Evolutionary conservation across 352 stramenopile genomes (phyloP), one percentile per base, ranked within the genome.

Genomic region (Globisporangium spinosum): DNA sequence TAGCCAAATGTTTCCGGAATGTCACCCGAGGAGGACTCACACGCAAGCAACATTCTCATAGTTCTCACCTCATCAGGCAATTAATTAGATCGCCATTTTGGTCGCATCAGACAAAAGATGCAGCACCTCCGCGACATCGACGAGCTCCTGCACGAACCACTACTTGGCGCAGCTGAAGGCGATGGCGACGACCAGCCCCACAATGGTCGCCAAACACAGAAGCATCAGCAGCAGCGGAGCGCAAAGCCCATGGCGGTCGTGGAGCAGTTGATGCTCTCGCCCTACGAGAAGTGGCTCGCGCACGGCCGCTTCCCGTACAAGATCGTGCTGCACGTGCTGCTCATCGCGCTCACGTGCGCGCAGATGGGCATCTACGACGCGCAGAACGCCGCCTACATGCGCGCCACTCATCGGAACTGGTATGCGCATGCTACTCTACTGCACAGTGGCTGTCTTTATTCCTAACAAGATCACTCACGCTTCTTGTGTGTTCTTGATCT

Each of bases 301-400:
- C 78, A 94, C 70, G 71, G 83, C 17, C 83, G 85, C 56, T 91
- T 97, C 68, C 90, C 89, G 4, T 93, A 79, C 76, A 97, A 97
- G 73, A 70, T 96, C 69, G 64, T 72, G 67, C 77, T 95, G 65
- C 89, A 97, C 58, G 65, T 87, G 43, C 49, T 79, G n/a, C 82
- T 97, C 15, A 35, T 97, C 58, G 51, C 77, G 64, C 83, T 94
- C 72, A 90, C 85, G 47, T 79, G 83, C 49, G 54, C 76, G 25
- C 87, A 94, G 62, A 91, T 96, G 80, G 69, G 78, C 64, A 70
- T 94, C 29, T 93, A 87, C 67, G 85, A 90, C 68, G 82, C 77
- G 10, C 86, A 94, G 70, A 96, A 94, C 65, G 82, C 86, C 10
- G 77, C 85, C 17, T 96, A 96, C 69, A 89, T 96, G 78, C 88